Percentiles rank a stretch among this genome's conserved stretches.
Conservation (phyloP, 2,329 filamentous ascomycete species). For the Ascochyta rabiei region DNA sequence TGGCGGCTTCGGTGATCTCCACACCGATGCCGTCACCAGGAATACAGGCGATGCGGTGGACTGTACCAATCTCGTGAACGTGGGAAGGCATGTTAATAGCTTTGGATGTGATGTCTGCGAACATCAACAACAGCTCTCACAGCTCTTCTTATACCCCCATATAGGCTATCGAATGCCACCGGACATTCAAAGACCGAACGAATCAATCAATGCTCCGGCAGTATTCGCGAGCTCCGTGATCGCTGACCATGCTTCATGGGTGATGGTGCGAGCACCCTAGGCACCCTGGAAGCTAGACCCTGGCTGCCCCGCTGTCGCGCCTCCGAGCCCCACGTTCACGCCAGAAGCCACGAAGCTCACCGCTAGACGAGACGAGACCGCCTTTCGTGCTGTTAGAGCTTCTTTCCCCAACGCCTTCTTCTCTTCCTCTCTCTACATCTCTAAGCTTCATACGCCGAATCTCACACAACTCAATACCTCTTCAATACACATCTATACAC, state of each 20-base stretch:
- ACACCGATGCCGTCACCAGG: conserved; percentile 44
- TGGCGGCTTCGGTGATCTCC: conserved; percentile 38
- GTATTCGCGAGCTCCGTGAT: conserved; percentile 3
- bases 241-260: conserved; percentile 6
- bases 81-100: conserved; percentile 31
- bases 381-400: conserved; percentile 11
- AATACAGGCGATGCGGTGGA: conserved; percentile 46
- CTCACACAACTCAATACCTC: neutral
- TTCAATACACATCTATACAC: conserved; percentile 14
- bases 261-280: conserved; percentile 4
- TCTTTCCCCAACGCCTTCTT: neutral
- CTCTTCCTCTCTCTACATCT: neutral
- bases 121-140: neutral
- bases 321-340: conserved; percentile 17
- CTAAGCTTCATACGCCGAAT: neutral
- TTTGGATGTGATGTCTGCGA: neutral
- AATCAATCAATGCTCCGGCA: conserved; percentile 9
- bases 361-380: conserved; percentile 19
- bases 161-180: conserved; percentile 3
- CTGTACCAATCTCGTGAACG: conserved; percentile 24
- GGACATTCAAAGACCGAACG: conserved; percentile 18
- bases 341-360: conserved; percentile 20
- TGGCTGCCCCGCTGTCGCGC: conserved; percentile 16
- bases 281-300: conserved; percentile 13
- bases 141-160: conserved; percentile 7